Base-by-base conservation (phyloP, 1,284 basidiomycete species). In the Cryptococcus amylolentus region DNA sequence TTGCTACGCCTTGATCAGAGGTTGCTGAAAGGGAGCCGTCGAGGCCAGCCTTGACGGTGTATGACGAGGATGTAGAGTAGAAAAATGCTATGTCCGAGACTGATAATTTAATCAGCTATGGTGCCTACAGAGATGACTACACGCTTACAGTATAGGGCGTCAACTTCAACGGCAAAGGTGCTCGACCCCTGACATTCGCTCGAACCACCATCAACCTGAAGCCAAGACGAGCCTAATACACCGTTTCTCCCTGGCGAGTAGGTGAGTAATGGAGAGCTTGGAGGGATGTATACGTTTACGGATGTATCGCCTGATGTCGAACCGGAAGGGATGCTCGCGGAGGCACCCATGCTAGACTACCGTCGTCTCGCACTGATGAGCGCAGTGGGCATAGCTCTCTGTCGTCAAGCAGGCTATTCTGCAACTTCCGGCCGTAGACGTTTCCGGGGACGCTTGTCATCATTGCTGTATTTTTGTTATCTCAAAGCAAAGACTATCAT, bases 191-290 rank as follows among this genome's bases (percentile, higher is more conserved):
- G 28, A 42, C 53, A 61, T 52, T 55, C 42, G 38, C 55, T 64
- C 14, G 38, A 37, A 13, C 59, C 55, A 40, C 37, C 40, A 10
- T 20, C 10, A 10, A 14, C 41, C 41, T 66, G 63, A 0, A 20
- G n/a, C 66, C 66, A 68, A 2, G 58, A 47, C 20, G 27, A 46
- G 8, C 56, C 61, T 12, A 40, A 16, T 28, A 40, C 46, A 7
- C 52, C 59, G 38, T 56, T 61, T 42, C 60, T 40, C 7, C 37
- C 39, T 5, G 61, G 61, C 10, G 59, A 27, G 41, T 65, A 68
- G n/a, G 50, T 27, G 14, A 68, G 47, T 9, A 68, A 46, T 5
- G 67, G 67, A 18, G 67, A 68, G 20, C 45, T 42, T 12, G 67
- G 59, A 28, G 57, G 54, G 14, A 68, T 61, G 43, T 55, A 66